Conservation (phyloP, 495 filamentous ascomycete genomes). For the Thermochaetoides thermophila region DNA sequence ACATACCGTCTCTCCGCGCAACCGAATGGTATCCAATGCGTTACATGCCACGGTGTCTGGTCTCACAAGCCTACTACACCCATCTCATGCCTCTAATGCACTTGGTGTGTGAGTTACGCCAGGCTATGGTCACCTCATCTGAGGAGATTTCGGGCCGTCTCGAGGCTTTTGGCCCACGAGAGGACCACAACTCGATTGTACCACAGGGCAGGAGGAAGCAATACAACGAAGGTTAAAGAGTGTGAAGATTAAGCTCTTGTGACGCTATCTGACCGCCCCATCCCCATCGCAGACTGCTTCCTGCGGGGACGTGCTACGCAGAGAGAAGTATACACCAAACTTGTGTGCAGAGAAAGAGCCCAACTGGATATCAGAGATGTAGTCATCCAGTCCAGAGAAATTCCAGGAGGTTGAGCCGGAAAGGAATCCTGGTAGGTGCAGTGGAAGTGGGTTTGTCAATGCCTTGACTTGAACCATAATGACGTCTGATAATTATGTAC, state of each 20-base stretch:
- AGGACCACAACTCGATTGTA: no score
- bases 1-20: no score
- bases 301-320: no score
- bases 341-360: no score
- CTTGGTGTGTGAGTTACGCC: neutral
- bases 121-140: neutral
- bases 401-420: neutral
- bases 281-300: no score
- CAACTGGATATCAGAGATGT: no score
- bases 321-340: no score
- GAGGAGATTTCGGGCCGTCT: neutral
- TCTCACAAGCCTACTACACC: neutral
- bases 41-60: neutral
- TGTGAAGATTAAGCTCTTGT: neutral
- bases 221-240: neutral
- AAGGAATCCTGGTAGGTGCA: conserved; percentile 1
- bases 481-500: no score
- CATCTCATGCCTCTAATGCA: conserved; percentile 1
- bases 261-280: neutral
- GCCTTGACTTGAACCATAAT: no score
- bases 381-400: no score
- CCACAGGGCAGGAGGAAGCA: neutral
- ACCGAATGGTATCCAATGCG: conserved; percentile 5
- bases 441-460: conserved; percentile 7
- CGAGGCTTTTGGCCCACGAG: neutral